Base-by-base conservation (phyloP, 2,329 filamentous ascomycete genomes). In the Hypoxylon sp. region DNA sequence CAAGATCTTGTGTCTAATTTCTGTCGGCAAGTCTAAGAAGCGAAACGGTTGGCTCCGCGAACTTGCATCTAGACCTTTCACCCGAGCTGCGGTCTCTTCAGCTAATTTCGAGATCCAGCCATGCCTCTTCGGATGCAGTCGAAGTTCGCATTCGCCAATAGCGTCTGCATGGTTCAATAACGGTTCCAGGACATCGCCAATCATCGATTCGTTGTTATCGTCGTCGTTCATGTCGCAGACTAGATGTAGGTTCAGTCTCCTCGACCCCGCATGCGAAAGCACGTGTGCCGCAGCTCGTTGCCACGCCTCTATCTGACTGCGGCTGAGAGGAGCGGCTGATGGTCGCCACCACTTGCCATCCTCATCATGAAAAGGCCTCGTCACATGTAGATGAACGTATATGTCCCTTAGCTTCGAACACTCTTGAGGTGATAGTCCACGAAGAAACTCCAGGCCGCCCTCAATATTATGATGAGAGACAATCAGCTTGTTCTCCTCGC, bases 1-100 rank as follows among this genome's bases (percentile, higher is more conserved):
- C 2, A 65, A 50, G 5, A 65, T 59, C 1, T 54, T 36, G 17
- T 45, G 45, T 12, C 60, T 56, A 16, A 65, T 12, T 32, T 65
- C 61, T 7, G 13, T 11, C 3, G 63, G 63, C 7, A 66, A 54
- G 63, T 51, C n/a, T 17, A 48, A 29, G 17, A 48, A 52, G 8
- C 13, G 48, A 31, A 57, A 55, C 29, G 42, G 42, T 8, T 16
- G 30, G 11, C 13, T 19, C 9, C 15, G 27, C 27, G n/a, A 30
- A 5, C n/a, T n/a, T 15, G 32, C 12, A 16, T 44, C 21, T 11
- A 16, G 5, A n/a, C 32, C 38, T 32, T 29, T 43, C 12, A 21
- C 27, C 7, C 23, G 48, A 23, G 17, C n/a, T 11, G 15, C 20
- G 12, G 30, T 19, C 12, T 51, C 35, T 17, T 13, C 16, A 7